Evolutionary conservation across 495 filamentous ascomycete genomes (phyloP), one percentile per base, ranked within the genome.

Genomic region (Podospora conica): DNA sequence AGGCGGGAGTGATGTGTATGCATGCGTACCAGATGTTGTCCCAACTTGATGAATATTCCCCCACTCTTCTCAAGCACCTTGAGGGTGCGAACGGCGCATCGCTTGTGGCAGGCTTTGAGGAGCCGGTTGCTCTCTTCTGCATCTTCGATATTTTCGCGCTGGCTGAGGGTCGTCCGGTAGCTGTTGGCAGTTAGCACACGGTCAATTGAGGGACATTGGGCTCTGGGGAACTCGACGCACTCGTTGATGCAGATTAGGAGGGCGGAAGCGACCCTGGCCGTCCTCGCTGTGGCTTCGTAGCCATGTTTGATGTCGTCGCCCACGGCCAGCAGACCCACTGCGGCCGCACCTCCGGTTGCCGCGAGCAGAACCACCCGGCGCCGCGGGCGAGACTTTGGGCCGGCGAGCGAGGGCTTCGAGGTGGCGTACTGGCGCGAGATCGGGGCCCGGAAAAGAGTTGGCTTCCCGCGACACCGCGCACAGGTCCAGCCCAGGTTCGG

Each of bases 41-140:
- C 95, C 25, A 99, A 78, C 76, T 99, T 99, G 72, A 99, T 98
- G 70, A 98, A 99, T 70, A 99, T 93, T 7, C 93, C 96, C 48
- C 95, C 95, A 78, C 96, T 98, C 79, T 88, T 90, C 81, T 99
- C 94, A 27, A 99, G 79, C 0, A 95, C 93, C 40, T 82, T 81
- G 20, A 98, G 79, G 11, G 95, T 97, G 63, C 95, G 87, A 60
- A 77, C 71, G 12, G 95, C 96, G 78, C 95, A 99, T 72, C 95
- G 85, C 75, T 94, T 89, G 79, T 99, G 95, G 74, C 95, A 98
- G 70, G 86, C 87, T 68, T 86, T 88, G 58, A 99, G 82, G n/a
- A 87, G 71, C 28, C 75, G 76, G n/a, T 84, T 79, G 70, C 84
- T 81, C 73, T 94, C 86, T 58, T 86, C 84, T 33, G 85, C 74